Evolutionary conservation across 108 stramenopile genomes (phyloP).

Genomic region (Cylindrotheca closterium): DNA sequence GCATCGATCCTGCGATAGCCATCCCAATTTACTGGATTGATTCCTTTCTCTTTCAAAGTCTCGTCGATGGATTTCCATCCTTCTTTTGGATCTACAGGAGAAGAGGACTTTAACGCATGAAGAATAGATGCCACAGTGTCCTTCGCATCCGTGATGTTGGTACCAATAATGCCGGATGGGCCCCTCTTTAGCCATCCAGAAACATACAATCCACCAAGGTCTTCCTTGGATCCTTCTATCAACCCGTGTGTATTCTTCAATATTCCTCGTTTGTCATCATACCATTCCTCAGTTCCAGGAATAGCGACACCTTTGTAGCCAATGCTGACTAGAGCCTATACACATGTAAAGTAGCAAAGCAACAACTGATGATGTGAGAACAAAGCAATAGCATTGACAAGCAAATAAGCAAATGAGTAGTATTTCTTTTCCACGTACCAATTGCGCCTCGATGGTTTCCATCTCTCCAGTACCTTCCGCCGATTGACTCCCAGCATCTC

Average conservation of each 20-base stretch:
- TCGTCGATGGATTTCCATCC: neutral
- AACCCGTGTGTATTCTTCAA: conserved; percentile 67
- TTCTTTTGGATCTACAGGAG: neutral
- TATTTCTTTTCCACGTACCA: conserved; percentile 15
- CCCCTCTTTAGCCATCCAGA: conserved; percentile 98
- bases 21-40: conserved; percentile 59
- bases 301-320: conserved; percentile 91
- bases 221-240: conserved; percentile 38
- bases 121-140: conserved; percentile 90
- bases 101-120: conserved; percentile 43
- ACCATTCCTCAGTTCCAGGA: conserved; percentile 64
- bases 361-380: neutral
- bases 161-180: conserved; percentile 96
- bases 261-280: conserved; percentile 62
- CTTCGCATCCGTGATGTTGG: conserved; percentile 89
- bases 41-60: conserved; percentile 33
- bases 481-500: conserved; percentile 66
- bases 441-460: conserved; percentile 54
- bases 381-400: neutral
- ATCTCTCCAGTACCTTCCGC: conserved; percentile 71
- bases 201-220: conserved; percentile 78
- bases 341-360: no score
- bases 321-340: conserved; percentile 78
- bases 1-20: conserved; percentile 54
- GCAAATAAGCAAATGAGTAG: neutral